Conservation (phyloP, 2,329 filamentous ascomycete species). For the Xylariales sp. region DNA sequence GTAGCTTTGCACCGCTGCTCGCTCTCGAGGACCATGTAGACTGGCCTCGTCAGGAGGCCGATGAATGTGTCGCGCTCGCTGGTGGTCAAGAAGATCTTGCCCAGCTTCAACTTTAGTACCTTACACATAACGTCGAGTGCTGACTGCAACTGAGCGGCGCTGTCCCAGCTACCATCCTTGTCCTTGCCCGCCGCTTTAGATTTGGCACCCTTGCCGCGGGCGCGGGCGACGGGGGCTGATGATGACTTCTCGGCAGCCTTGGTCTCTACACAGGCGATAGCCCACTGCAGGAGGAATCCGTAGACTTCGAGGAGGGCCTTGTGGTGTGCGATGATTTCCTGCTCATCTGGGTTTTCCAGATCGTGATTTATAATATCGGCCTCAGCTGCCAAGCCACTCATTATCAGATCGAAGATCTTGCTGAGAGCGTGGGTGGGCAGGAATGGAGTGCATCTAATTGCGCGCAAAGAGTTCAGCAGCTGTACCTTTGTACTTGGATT, state of each 20-base stretch:
- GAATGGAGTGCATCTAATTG: constrained; percentile 74
- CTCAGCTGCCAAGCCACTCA: constrained; percentile 79
- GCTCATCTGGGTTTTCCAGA: constrained; percentile 80
- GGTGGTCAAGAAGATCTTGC: constrained; percentile 91
- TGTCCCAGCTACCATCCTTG: constrained; percentile 84
- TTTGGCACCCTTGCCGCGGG: constrained; percentile 69
- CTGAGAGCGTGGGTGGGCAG: constrained; percentile 79
- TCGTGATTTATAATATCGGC: constrained; percentile 82
- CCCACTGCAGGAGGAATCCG: constrained; percentile 92
- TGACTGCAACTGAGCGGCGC: constrained; percentile 77
- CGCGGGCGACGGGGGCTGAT: constrained; percentile 63
- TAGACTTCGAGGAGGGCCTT: constrained; percentile 92
- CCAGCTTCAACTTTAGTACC: constrained; percentile 85
- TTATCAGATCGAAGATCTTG: constrained; percentile 88
- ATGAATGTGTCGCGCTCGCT: constrained; percentile 96
- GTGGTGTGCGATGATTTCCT: constrained; percentile 80
- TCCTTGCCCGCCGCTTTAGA: constrained; percentile 58
- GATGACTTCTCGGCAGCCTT: constrained; percentile 89
- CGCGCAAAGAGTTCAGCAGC: constrained; percentile 59
- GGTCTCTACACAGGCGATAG: constrained; percentile 87
- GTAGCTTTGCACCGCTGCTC: constrained; percentile 88
- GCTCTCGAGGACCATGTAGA: constrained; percentile 91
- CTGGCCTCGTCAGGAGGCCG: constrained; percentile 82
- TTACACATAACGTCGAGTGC: constrained; percentile 95
- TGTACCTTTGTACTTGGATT: too few species aligned